Evolutionary conservation across 2,329 filamentous ascomycete genomes (phyloP).

Genomic region (Lasiodiplodia citricola): DNA sequence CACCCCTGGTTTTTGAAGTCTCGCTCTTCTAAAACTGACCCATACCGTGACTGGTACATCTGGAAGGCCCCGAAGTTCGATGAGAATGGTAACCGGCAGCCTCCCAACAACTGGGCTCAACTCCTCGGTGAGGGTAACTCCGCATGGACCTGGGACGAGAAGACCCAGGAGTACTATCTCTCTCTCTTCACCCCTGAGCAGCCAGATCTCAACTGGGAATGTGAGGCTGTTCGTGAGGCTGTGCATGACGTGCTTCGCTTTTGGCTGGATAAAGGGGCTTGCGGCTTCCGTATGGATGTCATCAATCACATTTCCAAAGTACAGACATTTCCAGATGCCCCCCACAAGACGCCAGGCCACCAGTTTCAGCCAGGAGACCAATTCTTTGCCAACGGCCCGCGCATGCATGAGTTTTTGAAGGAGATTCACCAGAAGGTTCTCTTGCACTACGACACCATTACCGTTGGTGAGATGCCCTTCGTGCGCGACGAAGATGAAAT

Average conservation of each 20-base stretch:
- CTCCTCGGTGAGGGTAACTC: constrained; percentile 47
- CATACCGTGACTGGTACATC: constrained; percentile 75
- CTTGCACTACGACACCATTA: constrained; percentile 62
- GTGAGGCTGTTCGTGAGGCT: constrained; percentile 49
- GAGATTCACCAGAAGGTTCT: constrained; percentile 60
- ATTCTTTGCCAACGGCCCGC: constrained; percentile 63
- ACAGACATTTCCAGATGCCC: constrained; percentile 49
- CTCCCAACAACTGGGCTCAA: constrained; percentile 61
- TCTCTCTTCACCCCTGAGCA: constrained; percentile 54
- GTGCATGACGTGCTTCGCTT: constrained; percentile 55
- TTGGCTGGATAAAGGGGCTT: constrained; percentile 54
- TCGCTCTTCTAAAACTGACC: constrained; percentile 63
- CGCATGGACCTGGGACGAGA: constrained; percentile 54
- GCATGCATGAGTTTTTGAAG: constrained; percentile 63
- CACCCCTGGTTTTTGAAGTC: constrained; percentile 75
- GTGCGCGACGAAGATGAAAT: constrained; percentile 52
- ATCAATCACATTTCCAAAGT: constrained; percentile 57
- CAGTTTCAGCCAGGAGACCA: constrained; percentile 55
- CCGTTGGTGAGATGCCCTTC: constrained; percentile 67
- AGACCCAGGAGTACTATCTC: constrained; percentile 54
- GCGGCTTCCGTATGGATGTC: constrained; percentile 56
- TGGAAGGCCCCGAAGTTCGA: constrained; percentile 66
- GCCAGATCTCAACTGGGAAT: constrained; percentile 57
- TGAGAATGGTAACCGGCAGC: constrained; percentile 57
- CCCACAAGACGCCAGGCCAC: constrained; percentile 46